A percentile compares a stretch with the other conserved stretches of the same genome.
phyloP scores from a whole-genome alignment of 495 filamentous ascomycete species.

The Penicillium chermesinum region DNA sequence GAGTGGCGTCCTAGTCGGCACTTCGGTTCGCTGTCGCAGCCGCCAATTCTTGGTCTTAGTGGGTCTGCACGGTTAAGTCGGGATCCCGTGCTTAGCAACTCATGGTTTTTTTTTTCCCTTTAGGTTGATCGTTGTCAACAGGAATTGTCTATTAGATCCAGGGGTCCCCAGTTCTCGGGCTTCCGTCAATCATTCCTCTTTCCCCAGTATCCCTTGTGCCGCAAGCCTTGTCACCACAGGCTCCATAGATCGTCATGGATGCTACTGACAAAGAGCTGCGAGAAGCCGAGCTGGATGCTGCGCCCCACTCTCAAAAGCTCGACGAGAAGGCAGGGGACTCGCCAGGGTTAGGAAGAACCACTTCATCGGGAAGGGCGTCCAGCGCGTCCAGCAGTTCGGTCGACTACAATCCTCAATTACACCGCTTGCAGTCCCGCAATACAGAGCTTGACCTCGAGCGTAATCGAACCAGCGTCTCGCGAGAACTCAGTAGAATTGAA shows the following conservation, averaged over 20 bases:
- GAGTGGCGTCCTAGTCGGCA: not conserved
- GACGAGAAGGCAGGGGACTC: constrained; percentile 14
- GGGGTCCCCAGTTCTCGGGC: not conserved
- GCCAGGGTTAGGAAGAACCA: constrained; percentile 10
- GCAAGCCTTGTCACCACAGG: not conserved
- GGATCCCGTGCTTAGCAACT: constrained; percentile 1
- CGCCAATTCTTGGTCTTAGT: constrained; percentile 8
- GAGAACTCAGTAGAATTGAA: constrained; percentile 69
- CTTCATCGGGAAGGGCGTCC: constrained; percentile 21
- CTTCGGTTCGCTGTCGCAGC: constrained; percentile 11
- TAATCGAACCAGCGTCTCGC: constrained; percentile 39
- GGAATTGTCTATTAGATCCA: constrained; percentile 7
- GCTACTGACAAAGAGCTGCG: constrained; percentile 7
- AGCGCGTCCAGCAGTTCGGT: constrained; percentile 27
- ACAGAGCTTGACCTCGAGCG: constrained; percentile 68
- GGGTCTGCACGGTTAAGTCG: constrained; percentile 22
- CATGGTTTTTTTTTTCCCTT: constrained; percentile 6
- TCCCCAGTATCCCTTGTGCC: not conserved
- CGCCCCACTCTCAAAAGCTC: not conserved
- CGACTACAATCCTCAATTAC: constrained; percentile 25
- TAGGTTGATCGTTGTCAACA: not conserved
- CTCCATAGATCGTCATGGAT: constrained; percentile 10
- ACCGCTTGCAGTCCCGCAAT: constrained; percentile 34
- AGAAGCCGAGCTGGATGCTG: constrained; percentile 13
- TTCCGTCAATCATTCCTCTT: not conserved